Conservation (phyloP, 352 stramenopile genomes). For the Globisporangium spinosum region DNA sequence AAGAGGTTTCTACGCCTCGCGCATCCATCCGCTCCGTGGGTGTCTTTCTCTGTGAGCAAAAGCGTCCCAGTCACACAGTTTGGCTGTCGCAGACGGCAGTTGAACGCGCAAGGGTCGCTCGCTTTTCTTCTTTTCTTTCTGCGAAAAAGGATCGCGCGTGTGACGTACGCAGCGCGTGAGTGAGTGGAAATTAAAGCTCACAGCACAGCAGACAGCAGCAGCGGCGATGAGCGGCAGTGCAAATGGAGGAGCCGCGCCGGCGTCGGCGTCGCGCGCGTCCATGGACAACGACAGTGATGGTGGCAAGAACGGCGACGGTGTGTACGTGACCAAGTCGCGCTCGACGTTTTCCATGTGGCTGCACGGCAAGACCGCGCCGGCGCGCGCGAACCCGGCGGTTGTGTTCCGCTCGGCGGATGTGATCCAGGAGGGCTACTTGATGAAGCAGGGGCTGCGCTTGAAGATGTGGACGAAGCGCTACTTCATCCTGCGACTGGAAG, state of each 20-base stretch:
- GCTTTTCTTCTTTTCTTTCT: neutral
- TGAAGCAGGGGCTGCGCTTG: conserved; percentile 78
- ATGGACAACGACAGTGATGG: conserved; percentile 17
- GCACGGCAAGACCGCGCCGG: conserved; percentile 66
- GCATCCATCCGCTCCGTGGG: no score
- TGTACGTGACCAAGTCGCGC: conserved; percentile 85
- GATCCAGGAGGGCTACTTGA: conserved; percentile 80
- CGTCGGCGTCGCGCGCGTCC: conserved; percentile 7
- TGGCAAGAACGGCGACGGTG: conserved; percentile 40
- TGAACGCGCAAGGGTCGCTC: neutral
- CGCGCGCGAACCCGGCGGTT: conserved; percentile 39
- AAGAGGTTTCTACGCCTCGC: neutral
- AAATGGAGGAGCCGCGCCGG: conserved; percentile 1
- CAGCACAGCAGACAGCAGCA: neutral
- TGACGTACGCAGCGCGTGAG: conserved; percentile 3
- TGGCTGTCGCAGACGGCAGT: neutral
- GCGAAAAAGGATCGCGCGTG: neutral
- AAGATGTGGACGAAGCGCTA: conserved; percentile 84
- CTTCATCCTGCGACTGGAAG: conserved; percentile 83
- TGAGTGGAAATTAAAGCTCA: conserved; percentile 1
- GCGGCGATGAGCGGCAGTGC: conserved; percentile 4
- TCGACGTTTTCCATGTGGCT: conserved; percentile 86
- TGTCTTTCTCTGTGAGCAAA: neutral
- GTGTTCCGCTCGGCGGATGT: conserved; percentile 83
- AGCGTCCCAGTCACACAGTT: neutral